Conservation (phyloP, 306 rosid species). For the Sicyos baderoa region DNA sequence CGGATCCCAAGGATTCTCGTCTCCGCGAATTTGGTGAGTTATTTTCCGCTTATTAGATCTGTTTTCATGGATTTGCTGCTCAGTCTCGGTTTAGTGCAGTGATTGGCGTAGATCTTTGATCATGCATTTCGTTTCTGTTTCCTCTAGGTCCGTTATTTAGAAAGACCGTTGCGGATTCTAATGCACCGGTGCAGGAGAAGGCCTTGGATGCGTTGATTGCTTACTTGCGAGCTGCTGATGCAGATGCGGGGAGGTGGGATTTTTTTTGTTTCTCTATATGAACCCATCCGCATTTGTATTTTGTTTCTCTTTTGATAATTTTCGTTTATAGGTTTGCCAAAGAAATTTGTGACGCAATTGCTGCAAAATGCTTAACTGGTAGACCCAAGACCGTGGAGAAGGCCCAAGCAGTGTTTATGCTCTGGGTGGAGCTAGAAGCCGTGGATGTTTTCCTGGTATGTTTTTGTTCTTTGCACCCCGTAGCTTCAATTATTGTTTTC, state of each 20-base stretch:
- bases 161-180: slow-evolving; percentile 87
- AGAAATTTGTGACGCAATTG: slow-evolving; percentile 84
- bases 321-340: slow-evolving; percentile 53
- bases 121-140: slow-evolving; percentile 13
- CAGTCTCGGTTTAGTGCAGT: slow-evolving; percentile 22
- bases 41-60: slow-evolving; percentile 21
- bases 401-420: slow-evolving; percentile 79
- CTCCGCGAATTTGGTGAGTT: slow-evolving; percentile 85
- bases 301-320: too few species aligned
- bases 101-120: slow-evolving; percentile 23
- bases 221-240: slow-evolving; percentile 85
- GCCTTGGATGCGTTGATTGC: slow-evolving; percentile 93
- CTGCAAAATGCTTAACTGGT: slow-evolving; percentile 91
- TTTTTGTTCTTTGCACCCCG: not conserved
- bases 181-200: slow-evolving; percentile 98
- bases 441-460: slow-evolving; percentile 84
- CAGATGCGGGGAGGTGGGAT: slow-evolving; percentile 78
- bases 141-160: slow-evolving; percentile 57
- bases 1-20: slow-evolving; percentile 95
- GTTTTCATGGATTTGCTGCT: slow-evolving; percentile 22
- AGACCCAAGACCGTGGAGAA: slow-evolving; percentile 35
- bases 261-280: not conserved
- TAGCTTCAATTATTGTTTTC: not conserved
- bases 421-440: slow-evolving; percentile 97
- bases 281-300: too few species aligned